Conservation (phyloP, 768 basidiomycete genomes). For the Rhodotorula taiwanensis region DNA sequence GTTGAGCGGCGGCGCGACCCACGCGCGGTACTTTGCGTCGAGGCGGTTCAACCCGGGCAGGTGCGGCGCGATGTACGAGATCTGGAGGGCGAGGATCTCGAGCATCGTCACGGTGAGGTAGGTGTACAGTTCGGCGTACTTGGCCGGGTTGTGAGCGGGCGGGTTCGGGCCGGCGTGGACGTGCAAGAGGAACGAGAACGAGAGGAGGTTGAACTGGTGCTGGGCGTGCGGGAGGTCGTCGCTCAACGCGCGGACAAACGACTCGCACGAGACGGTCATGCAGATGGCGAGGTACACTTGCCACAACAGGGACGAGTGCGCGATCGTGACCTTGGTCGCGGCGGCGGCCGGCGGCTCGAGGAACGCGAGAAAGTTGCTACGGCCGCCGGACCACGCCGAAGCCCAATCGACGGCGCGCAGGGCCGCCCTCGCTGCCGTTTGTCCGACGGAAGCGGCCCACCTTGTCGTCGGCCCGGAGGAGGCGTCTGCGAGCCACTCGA, state of each 20-base stretch:
- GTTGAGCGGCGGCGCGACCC: too few species aligned
- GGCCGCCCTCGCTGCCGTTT: not conserved
- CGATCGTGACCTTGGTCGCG: too few species aligned
- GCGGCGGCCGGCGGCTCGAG: constrained; percentile 2
- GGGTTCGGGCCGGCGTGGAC: constrained; percentile 12
- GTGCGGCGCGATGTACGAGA: constrained; percentile 22
- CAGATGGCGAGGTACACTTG: constrained; percentile 11
- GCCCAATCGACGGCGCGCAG: not conserved
- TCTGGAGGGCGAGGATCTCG: constrained; percentile 23
- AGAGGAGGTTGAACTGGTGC: constrained; percentile 26
- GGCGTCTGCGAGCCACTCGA: not conserved
- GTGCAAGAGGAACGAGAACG: constrained; percentile 35
- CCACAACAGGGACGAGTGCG: constrained; percentile 16
- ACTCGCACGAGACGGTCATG: constrained; percentile 12
- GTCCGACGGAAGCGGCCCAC: not conserved
- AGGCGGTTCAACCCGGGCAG: not conserved
- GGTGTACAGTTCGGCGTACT: constrained; percentile 9
- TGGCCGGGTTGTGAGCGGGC: not conserved
- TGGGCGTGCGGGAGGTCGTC: constrained; percentile 11
- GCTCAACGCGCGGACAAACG: constrained; percentile 17
- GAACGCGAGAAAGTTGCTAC: not conserved
- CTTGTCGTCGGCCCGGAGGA: too few species aligned
- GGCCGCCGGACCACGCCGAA: not conserved
- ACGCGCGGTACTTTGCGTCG: not conserved
- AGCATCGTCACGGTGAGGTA: constrained; percentile 12